These are phyloP conservation scores for Metschnikowia henanensis DNA, from an alignment of 805 yeast species.

Conservation along the genomic window DNA sequence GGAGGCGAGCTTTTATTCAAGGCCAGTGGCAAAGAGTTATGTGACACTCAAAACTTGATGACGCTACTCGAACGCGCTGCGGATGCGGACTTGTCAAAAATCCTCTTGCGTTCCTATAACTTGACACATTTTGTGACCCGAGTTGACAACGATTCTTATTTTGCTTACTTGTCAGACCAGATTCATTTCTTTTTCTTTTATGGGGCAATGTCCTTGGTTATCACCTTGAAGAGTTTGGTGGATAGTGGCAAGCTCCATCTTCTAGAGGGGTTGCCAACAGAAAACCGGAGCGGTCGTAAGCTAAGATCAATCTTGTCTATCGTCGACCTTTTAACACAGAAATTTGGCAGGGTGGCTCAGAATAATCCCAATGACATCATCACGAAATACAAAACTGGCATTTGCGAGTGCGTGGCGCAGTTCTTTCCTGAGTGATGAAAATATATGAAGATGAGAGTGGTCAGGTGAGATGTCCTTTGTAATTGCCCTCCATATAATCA, in stretches of 20 bases:
- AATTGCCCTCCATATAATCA: conserved; percentile 55
- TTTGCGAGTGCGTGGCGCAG: conserved; percentile 9
- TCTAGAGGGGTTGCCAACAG: conserved; percentile 1
- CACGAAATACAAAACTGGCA: conserved; percentile 29
- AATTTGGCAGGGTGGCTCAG: conserved; percentile 30
- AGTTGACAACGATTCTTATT: conserved; percentile 52
- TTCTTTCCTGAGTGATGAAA: conserved; percentile 9
- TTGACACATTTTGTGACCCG: conserved; percentile 42
- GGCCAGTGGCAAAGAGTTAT: conserved; percentile 1
- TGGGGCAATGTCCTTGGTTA: conserved; percentile 38
- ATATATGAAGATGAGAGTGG: neutral
- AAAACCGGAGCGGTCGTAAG: neutral
- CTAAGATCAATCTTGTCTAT: conserved; percentile 13
- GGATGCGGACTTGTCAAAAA: conserved; percentile 28
- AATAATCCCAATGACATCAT: conserved; percentile 30
- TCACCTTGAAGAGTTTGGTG: conserved; percentile 18
- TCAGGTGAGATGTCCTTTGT: conserved; percentile 39
- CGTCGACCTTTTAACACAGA: conserved; percentile 25
- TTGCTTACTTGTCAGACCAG: conserved; percentile 72
- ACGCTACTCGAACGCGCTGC: conserved; percentile 26
- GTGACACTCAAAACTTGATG: conserved; percentile 23
- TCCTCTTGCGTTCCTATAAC: conserved; percentile 42
- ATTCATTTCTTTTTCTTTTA: conserved; percentile 54
- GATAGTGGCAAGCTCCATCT: conserved; percentile 11
- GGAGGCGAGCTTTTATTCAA: neutral